A percentile compares a stretch with the other conserved stretches of the same genome.
phyloP scores from a whole-genome alignment of 2,329 filamentous ascomycete species.

The Paecilomyces sp. region DNA sequence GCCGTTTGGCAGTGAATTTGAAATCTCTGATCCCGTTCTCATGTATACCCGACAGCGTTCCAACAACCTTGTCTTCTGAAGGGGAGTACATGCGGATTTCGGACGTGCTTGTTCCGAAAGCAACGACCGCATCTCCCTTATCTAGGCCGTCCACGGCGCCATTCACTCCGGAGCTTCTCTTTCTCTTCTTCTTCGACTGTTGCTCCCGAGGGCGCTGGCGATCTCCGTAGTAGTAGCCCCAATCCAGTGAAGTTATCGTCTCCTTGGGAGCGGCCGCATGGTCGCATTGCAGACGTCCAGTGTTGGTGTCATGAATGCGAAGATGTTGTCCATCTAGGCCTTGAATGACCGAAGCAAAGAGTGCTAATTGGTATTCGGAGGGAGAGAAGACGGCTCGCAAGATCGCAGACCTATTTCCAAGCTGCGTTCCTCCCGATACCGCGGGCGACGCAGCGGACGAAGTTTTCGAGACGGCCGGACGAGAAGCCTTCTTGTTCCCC shows the following conservation, averaged over 20 bases:
- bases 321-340: conserved; percentile 46
- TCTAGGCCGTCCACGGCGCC: conserved; percentile 25
- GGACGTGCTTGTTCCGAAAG: conserved; percentile 42
- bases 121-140: conserved; percentile 39
- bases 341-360: conserved; percentile 49
- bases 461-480: conserved; percentile 36
- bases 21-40: conserved; percentile 44
- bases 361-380: conserved; percentile 43
- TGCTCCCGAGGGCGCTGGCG: conserved; percentile 27
- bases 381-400: conserved; percentile 44
- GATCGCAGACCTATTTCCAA: conserved; percentile 41
- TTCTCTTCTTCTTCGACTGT: conserved; percentile 45
- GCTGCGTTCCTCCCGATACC: conserved; percentile 26
- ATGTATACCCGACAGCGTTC: conserved; percentile 38
- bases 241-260: conserved; percentile 43
- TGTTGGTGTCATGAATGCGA: conserved; percentile 45
- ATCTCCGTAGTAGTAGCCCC: conserved; percentile 37
- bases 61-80: conserved; percentile 40
- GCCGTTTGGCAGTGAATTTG: conserved; percentile 38
- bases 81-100: conserved; percentile 46
- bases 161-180: conserved; percentile 38
- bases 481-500: conserved; percentile 38
- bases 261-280: conserved; percentile 41
- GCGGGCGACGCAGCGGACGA: conserved; percentile 35
- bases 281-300: conserved; percentile 44